These are phyloP conservation scores for Mucor racemosus DNA, from an alignment of 371 early-diverging fungal species.

Conservation along the genomic window DNA sequence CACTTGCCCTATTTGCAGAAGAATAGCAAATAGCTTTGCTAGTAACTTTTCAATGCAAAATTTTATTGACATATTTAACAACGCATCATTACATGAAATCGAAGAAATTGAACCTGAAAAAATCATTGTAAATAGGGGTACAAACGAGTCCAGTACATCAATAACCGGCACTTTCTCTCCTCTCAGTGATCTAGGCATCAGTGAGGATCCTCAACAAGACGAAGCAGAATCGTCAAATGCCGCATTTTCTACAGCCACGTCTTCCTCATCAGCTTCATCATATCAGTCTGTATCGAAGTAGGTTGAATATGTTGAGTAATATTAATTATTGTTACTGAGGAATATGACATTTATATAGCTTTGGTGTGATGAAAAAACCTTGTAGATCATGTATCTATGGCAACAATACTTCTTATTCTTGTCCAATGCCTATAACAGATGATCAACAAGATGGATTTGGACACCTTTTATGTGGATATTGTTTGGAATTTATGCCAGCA, in stretches of 20 bases:
- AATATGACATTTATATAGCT: background rate
- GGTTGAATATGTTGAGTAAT: background rate
- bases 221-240: background rate
- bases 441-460: constrained; percentile 18
- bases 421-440: constrained; percentile 16
- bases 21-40: background rate
- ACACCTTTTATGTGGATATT: constrained; percentile 22
- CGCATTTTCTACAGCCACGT: background rate
- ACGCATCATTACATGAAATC: background rate
- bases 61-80: constrained; percentile 19
- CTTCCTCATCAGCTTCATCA: background rate
- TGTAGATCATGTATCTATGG: constrained; percentile 20
- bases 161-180: background rate
- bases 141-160: no score
- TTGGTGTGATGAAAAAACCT: constrained; percentile 7
- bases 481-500: constrained; percentile 24
- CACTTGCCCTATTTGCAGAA: constrained; percentile 30
- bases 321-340: background rate
- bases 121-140: background rate
- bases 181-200: background rate
- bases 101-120: background rate
- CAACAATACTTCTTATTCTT: constrained; percentile 9
- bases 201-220: background rate
- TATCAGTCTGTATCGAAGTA: background rate
- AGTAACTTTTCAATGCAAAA: constrained; percentile 26